Conservation (phyloP, 2,329 filamentous ascomycete species). For the Colletotrichum costaricense region DNA sequence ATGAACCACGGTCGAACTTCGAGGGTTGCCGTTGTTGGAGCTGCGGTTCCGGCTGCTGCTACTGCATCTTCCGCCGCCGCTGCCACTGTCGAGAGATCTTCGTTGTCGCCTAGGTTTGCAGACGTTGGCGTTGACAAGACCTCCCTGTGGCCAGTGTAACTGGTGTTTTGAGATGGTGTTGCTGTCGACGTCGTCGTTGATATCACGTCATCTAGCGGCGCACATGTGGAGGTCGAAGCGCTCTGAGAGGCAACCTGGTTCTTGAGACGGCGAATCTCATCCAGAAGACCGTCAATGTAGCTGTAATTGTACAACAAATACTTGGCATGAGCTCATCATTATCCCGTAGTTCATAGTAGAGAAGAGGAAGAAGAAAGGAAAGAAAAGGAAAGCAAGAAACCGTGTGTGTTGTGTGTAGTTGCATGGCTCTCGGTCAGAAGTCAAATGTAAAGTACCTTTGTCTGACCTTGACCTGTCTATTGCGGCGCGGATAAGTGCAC, state of each 20-base stretch:
- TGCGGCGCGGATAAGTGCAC: slow-evolving; percentile 47
- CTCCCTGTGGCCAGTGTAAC: background rate
- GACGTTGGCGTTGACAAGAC: slow-evolving; percentile 6
- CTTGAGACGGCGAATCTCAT: slow-evolving; percentile 47
- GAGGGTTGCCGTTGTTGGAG: slow-evolving; percentile 17
- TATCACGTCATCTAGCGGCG: background rate
- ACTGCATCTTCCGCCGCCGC: no score
- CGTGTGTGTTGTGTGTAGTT: background rate
- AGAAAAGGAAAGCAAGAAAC: background rate
- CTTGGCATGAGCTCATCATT: background rate
- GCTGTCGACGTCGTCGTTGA: background rate
- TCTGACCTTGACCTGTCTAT: slow-evolving; percentile 47
- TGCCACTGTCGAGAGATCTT: background rate
- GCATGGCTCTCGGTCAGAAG: background rate
- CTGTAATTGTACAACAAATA: slow-evolving; percentile 30
- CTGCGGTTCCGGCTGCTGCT: background rate
- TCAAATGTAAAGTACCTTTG: slow-evolving; percentile 40
- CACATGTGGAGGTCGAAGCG: background rate
- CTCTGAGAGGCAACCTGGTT: slow-evolving; percentile 16
- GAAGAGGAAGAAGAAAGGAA: background rate
- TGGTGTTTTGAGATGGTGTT: background rate
- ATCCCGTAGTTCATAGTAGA: background rate
- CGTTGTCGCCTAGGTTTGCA: slow-evolving; percentile 1
- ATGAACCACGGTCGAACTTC: slow-evolving; percentile 46
- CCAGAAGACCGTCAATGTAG: slow-evolving; percentile 48